Conservation (phyloP, 164 flowering plant genomes). For the Platanus orientalis region DNA sequence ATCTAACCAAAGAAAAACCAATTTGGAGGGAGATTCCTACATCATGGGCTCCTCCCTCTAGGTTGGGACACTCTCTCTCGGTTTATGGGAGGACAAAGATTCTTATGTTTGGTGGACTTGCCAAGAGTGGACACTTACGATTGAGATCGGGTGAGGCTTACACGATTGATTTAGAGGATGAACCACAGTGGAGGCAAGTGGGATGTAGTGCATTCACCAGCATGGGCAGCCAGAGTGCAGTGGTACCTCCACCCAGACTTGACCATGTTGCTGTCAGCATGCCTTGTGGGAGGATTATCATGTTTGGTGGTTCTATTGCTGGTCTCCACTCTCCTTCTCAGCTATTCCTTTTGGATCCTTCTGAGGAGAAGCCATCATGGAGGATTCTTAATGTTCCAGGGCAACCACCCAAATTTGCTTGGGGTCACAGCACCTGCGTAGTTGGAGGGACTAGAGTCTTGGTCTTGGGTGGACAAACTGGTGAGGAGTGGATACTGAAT, state of each 20-base stretch:
- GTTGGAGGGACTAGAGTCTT: constrained; percentile 81
- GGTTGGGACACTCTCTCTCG: constrained; percentile 86
- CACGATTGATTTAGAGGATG: constrained; percentile 68
- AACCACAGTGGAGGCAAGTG: constrained; percentile 72
- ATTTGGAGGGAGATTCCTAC: constrained; percentile 75
- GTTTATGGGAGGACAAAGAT: constrained; percentile 68
- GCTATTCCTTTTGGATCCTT: constrained; percentile 71
- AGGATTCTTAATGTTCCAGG: constrained; percentile 82
- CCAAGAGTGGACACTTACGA: constrained; percentile 69
- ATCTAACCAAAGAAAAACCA: constrained; percentile 67
- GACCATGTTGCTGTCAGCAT: constrained; percentile 88
- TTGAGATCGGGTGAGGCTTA: constrained; percentile 77
- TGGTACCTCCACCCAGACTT: constrained; percentile 78
- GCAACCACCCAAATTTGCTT: constrained; percentile 76
- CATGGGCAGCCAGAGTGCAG: constrained; percentile 48
- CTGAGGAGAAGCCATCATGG: constrained; percentile 86
- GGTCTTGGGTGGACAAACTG: constrained; percentile 81
- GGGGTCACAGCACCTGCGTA: constrained; percentile 93
- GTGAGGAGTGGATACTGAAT: constrained; percentile 86
- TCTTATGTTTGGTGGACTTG: constrained; percentile 88
- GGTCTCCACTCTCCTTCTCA: constrained; percentile 90
- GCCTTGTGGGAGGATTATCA: constrained; percentile 82
- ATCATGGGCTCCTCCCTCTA: constrained; percentile 69
- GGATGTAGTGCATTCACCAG: constrained; percentile 58
- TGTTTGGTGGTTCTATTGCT: constrained; percentile 86